Evolutionary conservation across 768 basidiomycete genomes (phyloP).

Genomic region (Podaxis rugospora): DNA sequence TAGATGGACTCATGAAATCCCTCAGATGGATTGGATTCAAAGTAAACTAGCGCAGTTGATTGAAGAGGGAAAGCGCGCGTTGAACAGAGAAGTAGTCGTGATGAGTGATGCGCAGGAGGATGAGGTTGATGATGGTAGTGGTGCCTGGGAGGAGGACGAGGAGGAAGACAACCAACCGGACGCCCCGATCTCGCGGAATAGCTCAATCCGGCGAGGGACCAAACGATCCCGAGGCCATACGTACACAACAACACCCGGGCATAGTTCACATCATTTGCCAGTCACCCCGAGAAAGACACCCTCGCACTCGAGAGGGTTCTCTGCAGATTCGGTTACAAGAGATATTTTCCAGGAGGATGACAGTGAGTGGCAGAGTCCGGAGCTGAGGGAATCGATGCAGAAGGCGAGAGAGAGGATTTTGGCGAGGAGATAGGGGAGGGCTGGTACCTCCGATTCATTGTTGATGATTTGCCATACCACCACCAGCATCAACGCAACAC

Average conservation of each 20-base stretch:
- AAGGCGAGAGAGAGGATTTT: conserved; percentile 47
- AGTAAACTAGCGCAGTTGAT: conserved; percentile 66
- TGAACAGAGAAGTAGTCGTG: conserved; percentile 74
- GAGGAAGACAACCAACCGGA: conserved; percentile 22
- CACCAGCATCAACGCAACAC: too few species aligned
- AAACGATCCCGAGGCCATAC: not conserved
- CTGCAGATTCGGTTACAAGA: conserved; percentile 7
- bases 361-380: conserved; percentile 53
- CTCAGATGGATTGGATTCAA: conserved; percentile 84
- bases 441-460: not conserved
- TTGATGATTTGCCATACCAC: too few species aligned
- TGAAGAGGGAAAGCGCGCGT: conserved; percentile 73
- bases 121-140: conserved; percentile 71
- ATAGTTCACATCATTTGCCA: conserved; percentile 4
- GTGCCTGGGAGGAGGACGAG: conserved; percentile 70
- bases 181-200: not conserved
- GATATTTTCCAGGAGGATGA: conserved; percentile 38
- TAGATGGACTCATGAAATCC: not conserved
- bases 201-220: conserved; percentile 1
- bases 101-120: conserved; percentile 73
- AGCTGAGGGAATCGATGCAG: conserved; percentile 70
- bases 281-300: not conserved
- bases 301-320: conserved; percentile 18
- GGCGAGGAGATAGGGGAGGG: conserved; percentile 12
- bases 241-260: not conserved